phyloP scores from a whole-genome alignment of 2,329 filamentous ascomycete genomes.

The Ilyonectria destructans region DNA sequence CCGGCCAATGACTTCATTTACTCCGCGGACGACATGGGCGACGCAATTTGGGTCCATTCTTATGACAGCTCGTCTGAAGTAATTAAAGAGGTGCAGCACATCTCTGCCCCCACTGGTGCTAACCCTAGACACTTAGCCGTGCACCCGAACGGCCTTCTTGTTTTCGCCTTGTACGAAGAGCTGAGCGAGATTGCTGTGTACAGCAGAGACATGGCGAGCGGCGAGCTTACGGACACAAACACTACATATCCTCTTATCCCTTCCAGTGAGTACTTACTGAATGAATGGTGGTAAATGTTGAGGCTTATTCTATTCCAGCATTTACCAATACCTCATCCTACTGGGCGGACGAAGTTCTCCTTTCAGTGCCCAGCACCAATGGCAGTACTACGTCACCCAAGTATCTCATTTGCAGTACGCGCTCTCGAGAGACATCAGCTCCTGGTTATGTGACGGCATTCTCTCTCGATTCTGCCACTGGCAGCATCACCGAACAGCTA shows the following conservation, averaged over 20 bases:
- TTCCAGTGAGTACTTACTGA: constrained; percentile 1
- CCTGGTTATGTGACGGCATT: constrained; percentile 20
- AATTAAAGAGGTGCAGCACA: constrained; percentile 1
- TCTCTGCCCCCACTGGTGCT: constrained; percentile 15
- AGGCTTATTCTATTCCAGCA: not conserved
- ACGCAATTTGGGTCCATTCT: constrained; percentile 35
- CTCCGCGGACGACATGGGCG: constrained; percentile 35
- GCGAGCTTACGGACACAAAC: constrained; percentile 21
- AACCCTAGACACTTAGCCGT: constrained; percentile 21
- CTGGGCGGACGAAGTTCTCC: constrained; percentile 25
- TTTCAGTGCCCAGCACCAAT: constrained; percentile 9
- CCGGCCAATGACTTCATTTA: constrained; percentile 29
- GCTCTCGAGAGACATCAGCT: constrained; percentile 14
- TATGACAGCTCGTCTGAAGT: constrained; percentile 22
- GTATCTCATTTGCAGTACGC: constrained; percentile 18
- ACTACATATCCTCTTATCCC: constrained; percentile 22
- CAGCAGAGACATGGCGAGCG: not conserved
- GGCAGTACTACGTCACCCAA: constrained; percentile 8
- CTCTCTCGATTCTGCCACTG: constrained; percentile 7
- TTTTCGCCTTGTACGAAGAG: constrained; percentile 23
- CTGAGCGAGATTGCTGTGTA: constrained; percentile 15
- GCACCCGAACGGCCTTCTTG: constrained; percentile 13
- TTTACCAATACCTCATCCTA: constrained; percentile 29
- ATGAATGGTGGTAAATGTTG: not conserved
- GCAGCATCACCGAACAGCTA: constrained; percentile 16